Evolutionary conservation across 2,329 filamentous ascomycete species (phyloP).

Genomic region (Aspergillus neoniger): DNA sequence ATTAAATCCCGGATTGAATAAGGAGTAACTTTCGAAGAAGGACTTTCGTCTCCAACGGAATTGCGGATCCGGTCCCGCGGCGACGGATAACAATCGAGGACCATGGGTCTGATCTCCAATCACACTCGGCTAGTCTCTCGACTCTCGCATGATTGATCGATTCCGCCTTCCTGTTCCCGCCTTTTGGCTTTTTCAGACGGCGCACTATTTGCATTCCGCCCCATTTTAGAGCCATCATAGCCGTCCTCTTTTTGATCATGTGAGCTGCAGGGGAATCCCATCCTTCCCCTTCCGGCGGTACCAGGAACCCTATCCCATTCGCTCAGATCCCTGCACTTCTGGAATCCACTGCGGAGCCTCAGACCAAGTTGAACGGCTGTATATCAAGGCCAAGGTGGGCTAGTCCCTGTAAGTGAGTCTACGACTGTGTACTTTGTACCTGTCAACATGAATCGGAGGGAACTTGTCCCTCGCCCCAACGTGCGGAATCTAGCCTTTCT

Average conservation of each 20-base stretch:
- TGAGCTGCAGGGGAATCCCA: conserved; percentile 23
- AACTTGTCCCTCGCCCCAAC: background rate
- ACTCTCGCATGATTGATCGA: conserved; percentile 4
- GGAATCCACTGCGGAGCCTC: conserved; percentile 13
- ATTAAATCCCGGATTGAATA: background rate
- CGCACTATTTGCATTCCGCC: conserved; percentile 6
- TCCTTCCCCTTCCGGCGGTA: conserved; percentile 11
- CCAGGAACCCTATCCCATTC: conserved; percentile 14
- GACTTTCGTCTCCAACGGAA: conserved; percentile 30
- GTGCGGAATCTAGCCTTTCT: background rate
- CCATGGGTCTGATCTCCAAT: conserved; percentile 14
- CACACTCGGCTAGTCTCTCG: conserved; percentile 7
- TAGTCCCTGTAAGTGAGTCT: background rate
- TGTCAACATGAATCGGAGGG: background rate
- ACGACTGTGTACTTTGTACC: background rate
- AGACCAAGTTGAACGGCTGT: conserved; percentile 9
- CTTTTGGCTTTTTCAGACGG: conserved; percentile 2
- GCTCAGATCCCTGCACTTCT: background rate
- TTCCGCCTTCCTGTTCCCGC: background rate
- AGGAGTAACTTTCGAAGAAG: background rate
- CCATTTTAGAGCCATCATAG: conserved; percentile 9
- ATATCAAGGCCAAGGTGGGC: background rate
- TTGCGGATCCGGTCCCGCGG: conserved; percentile 39
- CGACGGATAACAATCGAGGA: conserved; percentile 32
- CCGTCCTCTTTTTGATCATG: conserved; percentile 14